Evolutionary conservation across 495 filamentous ascomycete species (phyloP).

Genomic region (Penicillium bovifimosum): DNA sequence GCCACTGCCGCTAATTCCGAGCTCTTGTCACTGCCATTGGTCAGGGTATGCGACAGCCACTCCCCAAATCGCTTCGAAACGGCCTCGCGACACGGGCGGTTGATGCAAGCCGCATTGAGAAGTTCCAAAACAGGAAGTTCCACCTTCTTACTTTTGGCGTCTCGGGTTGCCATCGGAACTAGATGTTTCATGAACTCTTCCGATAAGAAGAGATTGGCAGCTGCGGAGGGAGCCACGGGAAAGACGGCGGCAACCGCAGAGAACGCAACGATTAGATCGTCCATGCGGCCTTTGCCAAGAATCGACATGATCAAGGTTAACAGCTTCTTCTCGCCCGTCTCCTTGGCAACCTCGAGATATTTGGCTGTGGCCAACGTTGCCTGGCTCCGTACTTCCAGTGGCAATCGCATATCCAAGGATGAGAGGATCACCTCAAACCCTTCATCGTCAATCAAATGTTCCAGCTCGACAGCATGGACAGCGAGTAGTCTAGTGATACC

Average conservation of each 20-base stretch:
- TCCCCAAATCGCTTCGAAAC: constrained; percentile 73
- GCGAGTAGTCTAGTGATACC: constrained; percentile 58
- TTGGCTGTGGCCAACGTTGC: constrained; percentile 72
- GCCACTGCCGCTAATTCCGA: constrained; percentile 79
- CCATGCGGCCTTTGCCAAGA: constrained; percentile 46
- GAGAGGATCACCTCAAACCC: constrained; percentile 72
- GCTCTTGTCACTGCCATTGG: constrained; percentile 56
- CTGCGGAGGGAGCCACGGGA: constrained; percentile 67
- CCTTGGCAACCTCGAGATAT: constrained; percentile 69
- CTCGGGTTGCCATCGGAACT: constrained; percentile 63
- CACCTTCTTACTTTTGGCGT: constrained; percentile 69
- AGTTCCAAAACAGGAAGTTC: constrained; percentile 80
- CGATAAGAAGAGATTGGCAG: constrained; percentile 70
- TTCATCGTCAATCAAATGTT: constrained; percentile 67
- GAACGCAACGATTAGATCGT: constrained; percentile 69
- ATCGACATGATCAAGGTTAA: constrained; percentile 58
- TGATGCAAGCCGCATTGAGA: constrained; percentile 84
- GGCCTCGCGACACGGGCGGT: constrained; percentile 67
- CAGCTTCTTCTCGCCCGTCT: constrained; percentile 60
- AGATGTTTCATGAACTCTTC: constrained; percentile 73
- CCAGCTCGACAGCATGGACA: constrained; percentile 53
- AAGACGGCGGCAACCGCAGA: constrained; percentile 85
- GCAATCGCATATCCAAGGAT: constrained; percentile 70
- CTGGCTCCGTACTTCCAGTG: constrained; percentile 61
- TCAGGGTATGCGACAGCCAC: constrained; percentile 76